Evolutionary conservation across 805 yeast species (phyloP).

Genomic region (Geotrichum ghanense): DNA sequence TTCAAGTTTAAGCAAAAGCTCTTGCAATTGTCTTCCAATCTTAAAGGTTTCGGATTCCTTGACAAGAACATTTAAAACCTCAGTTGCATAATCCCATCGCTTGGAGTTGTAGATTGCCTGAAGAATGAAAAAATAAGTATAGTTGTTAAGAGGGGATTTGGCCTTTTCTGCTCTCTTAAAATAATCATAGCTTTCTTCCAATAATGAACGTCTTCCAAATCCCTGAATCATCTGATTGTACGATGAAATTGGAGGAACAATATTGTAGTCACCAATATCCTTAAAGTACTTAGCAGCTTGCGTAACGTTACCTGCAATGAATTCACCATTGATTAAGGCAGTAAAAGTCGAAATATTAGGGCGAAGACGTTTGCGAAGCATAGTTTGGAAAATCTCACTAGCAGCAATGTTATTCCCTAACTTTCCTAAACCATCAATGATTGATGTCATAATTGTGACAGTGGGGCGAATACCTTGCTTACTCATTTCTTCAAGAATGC

Average conservation of each 20-base stretch:
- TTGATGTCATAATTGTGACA: conserved; percentile 36
- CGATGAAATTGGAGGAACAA: conserved; percentile 19
- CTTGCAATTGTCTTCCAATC: not conserved
- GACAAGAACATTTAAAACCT: conserved; percentile 8
- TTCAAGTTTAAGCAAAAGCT: not conserved
- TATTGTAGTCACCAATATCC: conserved; percentile 15
- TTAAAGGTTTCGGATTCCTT: not conserved
- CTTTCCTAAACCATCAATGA: conserved; percentile 43
- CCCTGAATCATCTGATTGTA: conserved; percentile 23
- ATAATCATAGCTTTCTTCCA: conserved; percentile 15
- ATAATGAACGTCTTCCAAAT: conserved; percentile 10
- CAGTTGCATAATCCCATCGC: conserved; percentile 6
- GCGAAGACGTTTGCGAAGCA: conserved; percentile 25
- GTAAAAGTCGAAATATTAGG: conserved; percentile 20
- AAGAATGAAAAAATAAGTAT: conserved; percentile 20
- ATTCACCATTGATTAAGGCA: conserved; percentile 23
- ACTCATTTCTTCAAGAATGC: conserved; percentile 33
- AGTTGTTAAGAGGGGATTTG: conserved; percentile 18
- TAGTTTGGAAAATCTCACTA: conserved; percentile 33
- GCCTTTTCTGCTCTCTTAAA: conserved; percentile 7
- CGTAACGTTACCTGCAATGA: conserved; percentile 16
- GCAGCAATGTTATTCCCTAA: conserved; percentile 40
- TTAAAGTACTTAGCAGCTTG: conserved; percentile 15
- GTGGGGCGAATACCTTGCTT: conserved; percentile 30
- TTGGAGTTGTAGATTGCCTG: conserved; percentile 8